Percentiles rank a stretch among this genome's conserved stretches.
These are phyloP conservation scores for Lecanicillium sp. DNA, from an alignment of 2,329 filamentous ascomycete species.

Conservation along the genomic window DNA sequence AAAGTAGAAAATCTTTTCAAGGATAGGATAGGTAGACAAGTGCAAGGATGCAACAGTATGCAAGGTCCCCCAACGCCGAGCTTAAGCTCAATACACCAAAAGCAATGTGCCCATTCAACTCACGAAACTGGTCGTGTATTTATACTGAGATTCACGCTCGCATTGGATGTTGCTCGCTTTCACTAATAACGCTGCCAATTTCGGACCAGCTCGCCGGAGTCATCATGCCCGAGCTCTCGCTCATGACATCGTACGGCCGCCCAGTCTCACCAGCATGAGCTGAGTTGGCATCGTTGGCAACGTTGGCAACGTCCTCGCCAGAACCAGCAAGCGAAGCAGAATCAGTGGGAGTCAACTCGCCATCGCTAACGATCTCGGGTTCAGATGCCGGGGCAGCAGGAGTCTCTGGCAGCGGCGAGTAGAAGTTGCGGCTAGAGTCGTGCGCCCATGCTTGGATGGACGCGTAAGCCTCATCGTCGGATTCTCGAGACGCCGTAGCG, in stretches of 20 bases:
- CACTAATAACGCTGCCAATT: slow-evolving; percentile 54
- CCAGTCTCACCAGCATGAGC: slow-evolving; percentile 27
- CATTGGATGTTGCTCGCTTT: slow-evolving; percentile 30
- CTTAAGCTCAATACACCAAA: too few species aligned
- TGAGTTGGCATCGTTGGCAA: slow-evolving; percentile 33
- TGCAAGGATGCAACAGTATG: too few species aligned
- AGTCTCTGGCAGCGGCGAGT: slow-evolving; percentile 50
- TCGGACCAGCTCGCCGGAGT: slow-evolving; percentile 59
- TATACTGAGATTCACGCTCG: too few species aligned
- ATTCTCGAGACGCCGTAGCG: slow-evolving; percentile 42
- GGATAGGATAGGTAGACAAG: too few species aligned
- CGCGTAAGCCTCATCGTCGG: slow-evolving; percentile 40
- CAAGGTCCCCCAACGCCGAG: too few species aligned
- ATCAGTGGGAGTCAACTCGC: slow-evolving; percentile 51
- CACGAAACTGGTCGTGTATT: too few species aligned
- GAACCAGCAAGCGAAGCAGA: slow-evolving; percentile 47
- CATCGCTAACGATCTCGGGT: slow-evolving; percentile 42
- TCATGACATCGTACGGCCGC: slow-evolving; percentile 46
- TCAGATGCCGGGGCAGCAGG: slow-evolving; percentile 41
- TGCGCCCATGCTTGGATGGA: slow-evolving; percentile 60
- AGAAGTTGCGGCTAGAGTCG: slow-evolving; percentile 44
- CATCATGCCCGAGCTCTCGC: slow-evolving; percentile 48
- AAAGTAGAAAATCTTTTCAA: too few species aligned
- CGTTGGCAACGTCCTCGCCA: slow-evolving; percentile 36
- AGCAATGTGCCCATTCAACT: too few species aligned